Percentiles rank a stretch among this genome's conserved stretches.
These are phyloP conservation scores for Saccharomyces hybrid DNA, from an alignment of 1,139 yeast genomes.

Conservation along the genomic window DNA sequence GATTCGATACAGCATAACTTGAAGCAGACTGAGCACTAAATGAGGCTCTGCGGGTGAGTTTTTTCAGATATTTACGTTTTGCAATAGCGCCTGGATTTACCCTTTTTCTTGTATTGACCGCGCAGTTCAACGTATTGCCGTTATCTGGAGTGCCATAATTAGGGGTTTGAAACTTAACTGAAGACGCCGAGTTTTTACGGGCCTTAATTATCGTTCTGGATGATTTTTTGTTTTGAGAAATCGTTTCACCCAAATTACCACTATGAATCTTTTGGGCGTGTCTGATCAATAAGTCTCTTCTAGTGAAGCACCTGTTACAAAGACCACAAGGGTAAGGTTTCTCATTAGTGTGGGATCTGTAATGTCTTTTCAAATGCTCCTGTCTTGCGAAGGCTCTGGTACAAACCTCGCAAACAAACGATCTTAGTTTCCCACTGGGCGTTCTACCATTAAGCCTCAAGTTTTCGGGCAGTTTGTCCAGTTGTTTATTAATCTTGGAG, in stretches of 20 bases:
- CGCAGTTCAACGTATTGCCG: background rate
- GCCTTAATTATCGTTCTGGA: conserved; percentile 4
- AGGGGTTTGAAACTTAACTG: background rate
- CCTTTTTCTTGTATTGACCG: conserved; percentile 1
- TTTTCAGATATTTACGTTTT: background rate
- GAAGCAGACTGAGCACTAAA: conserved; percentile 71
- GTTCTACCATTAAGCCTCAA: conserved; percentile 38
- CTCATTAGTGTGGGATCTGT: conserved; percentile 71
- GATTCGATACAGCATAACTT: conserved; percentile 44
- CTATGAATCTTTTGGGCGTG: conserved; percentile 73
- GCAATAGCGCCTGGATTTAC: background rate
- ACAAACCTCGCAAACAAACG: conserved; percentile 63
- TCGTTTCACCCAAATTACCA: conserved; percentile 29
- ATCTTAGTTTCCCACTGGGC: conserved; percentile 70
- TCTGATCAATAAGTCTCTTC: conserved; percentile 63
- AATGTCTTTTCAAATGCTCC: conserved; percentile 70
- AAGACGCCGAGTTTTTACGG: background rate
- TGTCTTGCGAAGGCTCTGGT: conserved; percentile 74
- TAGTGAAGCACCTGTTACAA: conserved; percentile 61
- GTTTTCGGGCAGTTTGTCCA: conserved; percentile 32
- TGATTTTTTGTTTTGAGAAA: conserved; percentile 15
- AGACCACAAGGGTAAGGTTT: conserved; percentile 76
- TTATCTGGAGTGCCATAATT: background rate
- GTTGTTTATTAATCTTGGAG: conserved; percentile 31
- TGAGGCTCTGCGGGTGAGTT: conserved; percentile 48